A percentile compares a stretch with the other conserved stretches of the same genome.
Evolutionary conservation across 768 basidiomycete genomes (phyloP).

Genomic region (Chalciporus pseudorubinellus): DNA sequence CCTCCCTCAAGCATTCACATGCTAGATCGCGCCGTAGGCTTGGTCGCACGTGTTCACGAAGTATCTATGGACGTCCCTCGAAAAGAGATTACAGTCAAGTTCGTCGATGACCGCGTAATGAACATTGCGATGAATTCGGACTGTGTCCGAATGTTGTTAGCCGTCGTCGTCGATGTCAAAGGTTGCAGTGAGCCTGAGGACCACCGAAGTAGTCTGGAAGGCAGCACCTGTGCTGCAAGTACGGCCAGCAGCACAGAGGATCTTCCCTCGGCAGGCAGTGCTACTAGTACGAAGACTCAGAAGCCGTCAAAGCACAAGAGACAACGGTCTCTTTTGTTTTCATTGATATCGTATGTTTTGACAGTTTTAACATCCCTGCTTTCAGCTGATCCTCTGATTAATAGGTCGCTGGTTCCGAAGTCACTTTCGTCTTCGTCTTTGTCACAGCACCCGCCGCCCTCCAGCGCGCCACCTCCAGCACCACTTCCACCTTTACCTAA

Average conservation of each 20-base stretch:
- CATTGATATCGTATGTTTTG: conserved; percentile 54
- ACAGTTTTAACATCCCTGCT: not conserved
- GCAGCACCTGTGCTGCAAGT: conserved; percentile 24
- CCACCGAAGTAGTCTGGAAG: conserved; percentile 31
- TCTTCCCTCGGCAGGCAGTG: conserved; percentile 7
- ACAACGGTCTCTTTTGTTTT: conserved; percentile 67
- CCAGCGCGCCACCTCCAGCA: conserved; percentile 25
- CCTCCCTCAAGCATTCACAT: conserved; percentile 52
- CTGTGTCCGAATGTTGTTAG: conserved; percentile 46
- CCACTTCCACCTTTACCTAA: conserved; percentile 32
- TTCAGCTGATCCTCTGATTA: conserved; percentile 2
- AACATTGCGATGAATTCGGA: conserved; percentile 45
- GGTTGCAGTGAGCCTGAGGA: conserved; percentile 40
- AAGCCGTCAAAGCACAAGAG: conserved; percentile 58
- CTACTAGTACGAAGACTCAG: conserved; percentile 28
- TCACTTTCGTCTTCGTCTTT: conserved; percentile 27
- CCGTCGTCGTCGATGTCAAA: conserved; percentile 53
- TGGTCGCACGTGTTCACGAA: conserved; percentile 53
- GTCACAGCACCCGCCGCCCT: conserved; percentile 16
- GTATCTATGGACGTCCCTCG: conserved; percentile 59
- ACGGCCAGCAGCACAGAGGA: conserved; percentile 17
- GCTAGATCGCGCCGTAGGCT: conserved; percentile 58
- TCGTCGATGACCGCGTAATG: conserved; percentile 54
- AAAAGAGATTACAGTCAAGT: conserved; percentile 47
- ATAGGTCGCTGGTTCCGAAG: conserved; percentile 33